phyloP scores from a whole-genome alignment of 768 basidiomycete species.

The Pleurotus ostreatus region DNA sequence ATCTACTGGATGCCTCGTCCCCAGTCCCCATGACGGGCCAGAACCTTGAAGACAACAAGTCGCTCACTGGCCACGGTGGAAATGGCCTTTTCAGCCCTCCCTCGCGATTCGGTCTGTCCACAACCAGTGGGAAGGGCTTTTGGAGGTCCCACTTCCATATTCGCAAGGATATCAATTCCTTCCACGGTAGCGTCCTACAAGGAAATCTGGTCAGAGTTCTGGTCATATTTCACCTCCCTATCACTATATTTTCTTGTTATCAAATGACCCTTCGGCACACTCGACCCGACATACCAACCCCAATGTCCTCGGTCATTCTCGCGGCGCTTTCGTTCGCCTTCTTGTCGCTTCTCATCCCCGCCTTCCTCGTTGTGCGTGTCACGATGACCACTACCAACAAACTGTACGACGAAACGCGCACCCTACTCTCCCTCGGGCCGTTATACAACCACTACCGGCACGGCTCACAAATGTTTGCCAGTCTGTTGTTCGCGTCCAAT shows the following conservation, averaged over 20 bases:
- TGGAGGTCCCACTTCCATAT: constrained; percentile 31
- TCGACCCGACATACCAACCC: constrained; percentile 35
- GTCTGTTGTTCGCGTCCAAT: constrained; percentile 77
- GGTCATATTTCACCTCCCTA: constrained; percentile 89
- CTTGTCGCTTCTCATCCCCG: constrained; percentile 76
- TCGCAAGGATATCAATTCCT: constrained; percentile 64
- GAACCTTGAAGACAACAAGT: constrained; percentile 45
- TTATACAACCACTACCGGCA: constrained; percentile 94
- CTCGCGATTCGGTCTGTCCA: constrained; percentile 31
- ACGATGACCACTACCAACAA: constrained; percentile 80
- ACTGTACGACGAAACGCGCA: constrained; percentile 92
- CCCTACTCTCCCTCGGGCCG: constrained; percentile 84
- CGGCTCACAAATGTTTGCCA: constrained; percentile 86
- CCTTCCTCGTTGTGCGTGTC: constrained; percentile 72
- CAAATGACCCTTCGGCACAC: constrained; percentile 64
- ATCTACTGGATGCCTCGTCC: constrained; percentile 36
- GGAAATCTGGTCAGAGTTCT: constrained; percentile 92
- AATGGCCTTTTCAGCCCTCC: constrained; percentile 28
- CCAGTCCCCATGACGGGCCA: constrained; percentile 9
- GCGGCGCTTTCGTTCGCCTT: constrained; percentile 78
- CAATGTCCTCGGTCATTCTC: constrained; percentile 58
- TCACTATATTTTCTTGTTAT: constrained; percentile 89
- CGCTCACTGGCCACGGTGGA: constrained; percentile 35
- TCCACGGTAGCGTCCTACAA: constrained; percentile 76
- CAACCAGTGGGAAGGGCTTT: constrained; percentile 36